phyloP scores from a whole-genome alignment of 2,329 filamentous ascomycete species.

The Hypoxylon sp. region DNA sequence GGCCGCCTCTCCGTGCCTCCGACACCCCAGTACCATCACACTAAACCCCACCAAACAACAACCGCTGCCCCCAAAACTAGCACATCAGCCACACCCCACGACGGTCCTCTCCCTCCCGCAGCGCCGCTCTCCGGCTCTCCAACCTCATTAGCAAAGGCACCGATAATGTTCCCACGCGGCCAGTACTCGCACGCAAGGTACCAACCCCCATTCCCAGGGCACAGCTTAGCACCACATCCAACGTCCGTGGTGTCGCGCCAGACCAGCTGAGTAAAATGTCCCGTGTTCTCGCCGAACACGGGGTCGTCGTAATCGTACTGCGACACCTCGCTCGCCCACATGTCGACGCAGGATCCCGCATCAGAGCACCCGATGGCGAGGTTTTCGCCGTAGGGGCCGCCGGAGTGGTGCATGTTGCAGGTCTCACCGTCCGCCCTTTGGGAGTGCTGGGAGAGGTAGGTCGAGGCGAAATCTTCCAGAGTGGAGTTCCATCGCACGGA shows the following conservation, averaged over 20 bases:
- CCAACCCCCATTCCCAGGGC: conserved; percentile 66
- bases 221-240: conserved; percentile 67
- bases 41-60: conserved; percentile 30
- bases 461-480: conserved; percentile 66
- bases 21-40: too few species aligned
- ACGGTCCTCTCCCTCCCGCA: neutral
- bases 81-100: neutral
- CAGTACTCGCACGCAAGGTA: conserved; percentile 80
- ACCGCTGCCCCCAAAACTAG: conserved; percentile 15
- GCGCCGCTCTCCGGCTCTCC: conserved; percentile 42
- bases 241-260: conserved; percentile 75
- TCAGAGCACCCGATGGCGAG: conserved; percentile 77
- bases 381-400: conserved; percentile 80
- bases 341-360: conserved; percentile 70
- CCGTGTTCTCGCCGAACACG: conserved; percentile 72
- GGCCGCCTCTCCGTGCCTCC: too few species aligned
- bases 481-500: conserved; percentile 75
- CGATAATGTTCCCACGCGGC: conserved; percentile 75
- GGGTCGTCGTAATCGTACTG: conserved; percentile 71
- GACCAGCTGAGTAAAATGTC: conserved; percentile 81
- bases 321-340: conserved; percentile 74
- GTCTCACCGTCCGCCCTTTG: conserved; percentile 43
- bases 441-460: conserved; percentile 60
- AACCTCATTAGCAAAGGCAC: conserved; percentile 65
- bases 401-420: conserved; percentile 69